Base-by-base conservation (phyloP, 129 eudicot species). In the Flaveria bidentis region DNA sequence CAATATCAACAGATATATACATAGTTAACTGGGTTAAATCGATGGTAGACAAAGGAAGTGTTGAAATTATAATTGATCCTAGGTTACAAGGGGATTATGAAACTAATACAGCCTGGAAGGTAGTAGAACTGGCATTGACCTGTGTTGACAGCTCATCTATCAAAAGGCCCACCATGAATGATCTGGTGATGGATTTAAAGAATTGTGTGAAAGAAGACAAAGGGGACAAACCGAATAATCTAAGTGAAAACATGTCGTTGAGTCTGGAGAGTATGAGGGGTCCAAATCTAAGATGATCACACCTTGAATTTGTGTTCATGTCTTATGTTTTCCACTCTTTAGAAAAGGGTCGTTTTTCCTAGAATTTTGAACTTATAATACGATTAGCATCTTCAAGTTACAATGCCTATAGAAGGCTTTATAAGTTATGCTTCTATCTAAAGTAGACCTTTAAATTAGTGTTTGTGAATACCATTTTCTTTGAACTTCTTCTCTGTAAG, bases 121-220 rank as follows among this genome's bases (percentile, higher is more conserved):
- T 56, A 2, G 80, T 66, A 20, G 73, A 76, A 51, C 16, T 76
- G 66, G 73, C 73, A 66, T 51, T 76, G 80, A 17, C 65, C 7
- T 76, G 80, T 76, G 80, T 51, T 76, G 73, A 25, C 20, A 47
- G 52, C 53, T 33, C 65, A 33, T 76, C 80, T 1, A 36, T 41
- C 26, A 39, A 65, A 49, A 76, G 80, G n/a, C 80, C 80, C 30
- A 76, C 65, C 63, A 76, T 76, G 80, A 76, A 76, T 4, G 73
- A 76, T 65, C 73, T 76, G 20, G 80, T 76, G 65, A 76, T 41
- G 6, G 80, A 76, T 15, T 39, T 76, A 67, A 67, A 76, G 12
- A n/a, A 20, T 46, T 76, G 73, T 66, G 15, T 76, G 67, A 45
- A 53, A 67, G 83, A 12, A 67, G 67, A 33, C 73, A 41, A 82